Evolutionary conservation across 2,329 filamentous ascomycete species (phyloP), one percentile per base, ranked within the genome.

Genomic region (Periglandula ipomoeae): DNA sequence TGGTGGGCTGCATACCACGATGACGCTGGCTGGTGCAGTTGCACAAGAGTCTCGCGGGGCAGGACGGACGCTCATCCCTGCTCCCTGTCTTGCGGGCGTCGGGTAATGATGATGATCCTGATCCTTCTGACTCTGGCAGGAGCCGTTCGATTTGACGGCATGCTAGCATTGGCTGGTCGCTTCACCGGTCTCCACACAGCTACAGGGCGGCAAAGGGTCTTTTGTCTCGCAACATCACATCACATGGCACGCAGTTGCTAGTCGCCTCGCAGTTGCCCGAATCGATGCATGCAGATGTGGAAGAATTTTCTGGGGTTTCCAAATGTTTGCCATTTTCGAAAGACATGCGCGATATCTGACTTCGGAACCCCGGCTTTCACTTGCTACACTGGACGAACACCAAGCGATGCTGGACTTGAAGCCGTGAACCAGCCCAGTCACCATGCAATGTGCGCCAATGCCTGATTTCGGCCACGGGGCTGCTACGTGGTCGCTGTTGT

Each of bases 131-230:
- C 35, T 48, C 37, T 32, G 41, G 30, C 40, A 41, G 49, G 19
- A 35, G 46, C 41, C 35, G 30, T 46, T 32, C 15, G 23, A 40
- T 24, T 48, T 27, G 19, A 40, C 10, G 20, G 10, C 17, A 22
- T 15, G 22, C 43, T 49, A 42, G 42, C 40, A 55, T 53, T 57
- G 51, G 52, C 44, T 48, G 41, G 35, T 43, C 24, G 37, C 27
- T 46, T 58, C 56, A 59, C 57, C 57, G 57, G 55, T 57, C 55
- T 53, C 56, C 56, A 50, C 55, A 51, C 35, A 37, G 20, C n/a
- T 32, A 41, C 39, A 41, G 20, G 34, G 40, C 22, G 22, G 45
- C 39, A 48, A 44, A 44, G 38, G 38, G 20, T 42, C 32, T 17
- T 45, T 40, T 49, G 50, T 43, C 42, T 51, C 35, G 26, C 41